These are phyloP conservation scores for Pythium phragmitis DNA, from an alignment of 352 stramenopile genomes.

Conservation along the genomic window DNA sequence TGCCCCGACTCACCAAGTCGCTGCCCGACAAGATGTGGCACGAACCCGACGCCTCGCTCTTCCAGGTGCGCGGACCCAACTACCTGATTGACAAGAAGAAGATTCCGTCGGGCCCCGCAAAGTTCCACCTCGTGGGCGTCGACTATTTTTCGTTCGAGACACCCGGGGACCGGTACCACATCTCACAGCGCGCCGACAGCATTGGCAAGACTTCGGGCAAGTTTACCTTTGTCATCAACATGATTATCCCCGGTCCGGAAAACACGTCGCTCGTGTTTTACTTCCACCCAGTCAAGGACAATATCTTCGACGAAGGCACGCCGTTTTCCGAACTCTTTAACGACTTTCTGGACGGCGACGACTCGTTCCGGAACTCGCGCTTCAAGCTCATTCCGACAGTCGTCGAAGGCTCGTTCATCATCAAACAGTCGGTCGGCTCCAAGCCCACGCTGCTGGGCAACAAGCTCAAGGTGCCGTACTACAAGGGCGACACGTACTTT, in stretches of 20 bases:
- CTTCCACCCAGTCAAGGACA: constrained; percentile 77
- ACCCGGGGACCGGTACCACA: constrained; percentile 68
- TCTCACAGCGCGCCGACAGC: constrained; percentile 66
- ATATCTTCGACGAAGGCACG: constrained; percentile 86
- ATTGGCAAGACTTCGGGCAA: constrained; percentile 69
- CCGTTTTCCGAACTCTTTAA: constrained; percentile 87
- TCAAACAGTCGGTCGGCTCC: constrained; percentile 93
- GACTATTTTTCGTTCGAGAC: constrained; percentile 82
- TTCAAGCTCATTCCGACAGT: constrained; percentile 98
- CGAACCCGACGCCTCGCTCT: constrained; percentile 78
- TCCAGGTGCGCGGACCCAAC: constrained; percentile 84
- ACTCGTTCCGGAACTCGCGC: constrained; percentile 94
- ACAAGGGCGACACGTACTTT: constrained; percentile 91
- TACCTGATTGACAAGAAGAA: constrained; percentile 92
- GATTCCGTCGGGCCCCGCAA: constrained; percentile 56
- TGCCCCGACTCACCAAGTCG: constrained; percentile 67
- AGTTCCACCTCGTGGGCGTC: constrained; percentile 81
- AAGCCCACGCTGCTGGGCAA: constrained; percentile 96
- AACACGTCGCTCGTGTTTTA: constrained; percentile 87
- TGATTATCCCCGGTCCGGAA: constrained; percentile 82
- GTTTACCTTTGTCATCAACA: constrained; percentile 90
- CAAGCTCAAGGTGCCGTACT: constrained; percentile 93
- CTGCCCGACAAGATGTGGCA: constrained; percentile 83
- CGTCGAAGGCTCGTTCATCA: constrained; percentile 96
- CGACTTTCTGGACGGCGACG: constrained; percentile 93